These are phyloP conservation scores for Aaosphaeria pasadenensis DNA, from an alignment of 2,329 filamentous ascomycete genomes.

Conservation along the genomic window DNA sequence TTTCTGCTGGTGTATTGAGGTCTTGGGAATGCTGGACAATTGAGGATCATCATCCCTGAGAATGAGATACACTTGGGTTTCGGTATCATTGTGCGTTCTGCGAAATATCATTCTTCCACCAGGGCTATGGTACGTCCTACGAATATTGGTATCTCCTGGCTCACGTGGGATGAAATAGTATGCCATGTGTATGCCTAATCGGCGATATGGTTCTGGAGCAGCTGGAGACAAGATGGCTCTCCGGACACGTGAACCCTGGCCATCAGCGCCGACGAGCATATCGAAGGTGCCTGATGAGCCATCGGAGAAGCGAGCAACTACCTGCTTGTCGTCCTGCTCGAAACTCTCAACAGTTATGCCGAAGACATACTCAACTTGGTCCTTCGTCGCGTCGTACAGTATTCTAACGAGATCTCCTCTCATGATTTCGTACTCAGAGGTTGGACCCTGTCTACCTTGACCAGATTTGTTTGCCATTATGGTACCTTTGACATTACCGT, in stretches of 20 bases:
- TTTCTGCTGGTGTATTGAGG: conserved; percentile 33
- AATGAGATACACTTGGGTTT: not conserved
- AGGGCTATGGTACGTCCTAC: conserved; percentile 35
- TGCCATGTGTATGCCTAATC: conserved; percentile 20
- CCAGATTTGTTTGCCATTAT: conserved; percentile 35
- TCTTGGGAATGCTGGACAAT: too few species aligned
- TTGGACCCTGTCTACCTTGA: conserved; percentile 39
- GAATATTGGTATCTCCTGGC: conserved; percentile 31
- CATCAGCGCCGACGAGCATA: conserved; percentile 55
- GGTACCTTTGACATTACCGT: conserved; percentile 31
- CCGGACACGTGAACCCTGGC: conserved; percentile 46
- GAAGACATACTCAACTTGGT: conserved; percentile 19
- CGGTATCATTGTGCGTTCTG: conserved; percentile 37
- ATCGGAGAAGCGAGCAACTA: conserved; percentile 43
- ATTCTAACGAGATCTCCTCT: conserved; percentile 51
- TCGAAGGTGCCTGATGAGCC: conserved; percentile 46
- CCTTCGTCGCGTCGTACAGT: conserved; percentile 39
- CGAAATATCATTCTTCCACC: conserved; percentile 38
- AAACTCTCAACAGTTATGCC: conserved; percentile 11
- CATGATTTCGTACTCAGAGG: conserved; percentile 59
- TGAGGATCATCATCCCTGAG: not conserved
- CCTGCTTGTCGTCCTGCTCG: conserved; percentile 28
- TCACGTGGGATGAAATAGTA: conserved; percentile 34
- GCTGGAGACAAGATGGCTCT: not conserved
- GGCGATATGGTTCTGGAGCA: conserved; percentile 2